Evolutionary conservation across 352 stramenopile genomes (phyloP).

Genomic region (Phytopythium delawarense): DNA sequence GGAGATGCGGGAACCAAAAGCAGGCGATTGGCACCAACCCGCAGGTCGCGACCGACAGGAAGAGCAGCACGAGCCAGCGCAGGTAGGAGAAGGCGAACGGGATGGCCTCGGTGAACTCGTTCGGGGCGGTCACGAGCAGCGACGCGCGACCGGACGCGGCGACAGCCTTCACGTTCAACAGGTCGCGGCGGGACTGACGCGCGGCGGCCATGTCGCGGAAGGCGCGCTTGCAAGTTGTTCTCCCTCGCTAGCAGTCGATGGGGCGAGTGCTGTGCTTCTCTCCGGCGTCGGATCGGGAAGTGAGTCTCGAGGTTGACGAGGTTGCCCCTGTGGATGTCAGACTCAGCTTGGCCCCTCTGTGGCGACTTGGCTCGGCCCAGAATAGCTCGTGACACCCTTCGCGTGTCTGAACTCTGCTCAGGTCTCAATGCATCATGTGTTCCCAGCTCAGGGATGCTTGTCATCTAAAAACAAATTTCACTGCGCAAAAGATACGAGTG

Average conservation of each 20-base stretch:
- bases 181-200: background rate
- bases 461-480: too few relatives aligned
- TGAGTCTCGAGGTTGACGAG: too few relatives aligned
- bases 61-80: conserved; percentile 27
- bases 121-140: conserved; percentile 39
- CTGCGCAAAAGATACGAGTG: too few relatives aligned
- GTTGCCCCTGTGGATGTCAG: too few relatives aligned
- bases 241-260: background rate
- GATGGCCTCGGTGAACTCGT: conserved; percentile 36
- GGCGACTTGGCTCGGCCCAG: too few relatives aligned
- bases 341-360: too few relatives aligned
- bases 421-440: too few relatives aligned
- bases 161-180: conserved; percentile 1
- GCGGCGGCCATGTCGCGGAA: background rate
- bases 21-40: conserved; percentile 33
- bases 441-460: too few relatives aligned
- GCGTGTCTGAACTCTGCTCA: too few relatives aligned
- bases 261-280: too few relatives aligned
- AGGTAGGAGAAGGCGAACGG: conserved; percentile 40
- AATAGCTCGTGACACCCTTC: too few relatives aligned
- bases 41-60: conserved; percentile 27
- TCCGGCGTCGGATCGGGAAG: too few relatives aligned
- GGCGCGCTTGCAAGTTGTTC: background rate
- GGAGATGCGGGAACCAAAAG: conserved; percentile 66
- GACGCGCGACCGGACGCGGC: conserved; percentile 13